Conservation (phyloP, 805 yeast species). For the Yarrowia divulgata region DNA sequence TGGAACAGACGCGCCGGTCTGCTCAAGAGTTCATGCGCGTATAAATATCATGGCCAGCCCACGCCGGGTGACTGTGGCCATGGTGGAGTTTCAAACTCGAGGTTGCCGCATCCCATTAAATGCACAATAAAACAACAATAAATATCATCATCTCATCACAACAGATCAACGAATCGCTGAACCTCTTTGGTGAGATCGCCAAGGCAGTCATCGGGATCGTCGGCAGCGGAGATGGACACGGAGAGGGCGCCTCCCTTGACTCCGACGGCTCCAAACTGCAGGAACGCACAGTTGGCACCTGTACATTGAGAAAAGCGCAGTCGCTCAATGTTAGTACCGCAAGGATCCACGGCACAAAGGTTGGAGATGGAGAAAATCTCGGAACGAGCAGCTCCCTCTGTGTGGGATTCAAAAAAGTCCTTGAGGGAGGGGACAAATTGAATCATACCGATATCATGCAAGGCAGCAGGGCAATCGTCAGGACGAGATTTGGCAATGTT, state of each 20-base stretch:
- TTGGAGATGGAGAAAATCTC: conserved; percentile 28
- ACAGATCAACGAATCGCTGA: conserved; percentile 17
- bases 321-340: conserved; percentile 17
- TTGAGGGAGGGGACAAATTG: conserved; percentile 21
- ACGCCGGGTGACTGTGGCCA: neutral
- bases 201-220: conserved; percentile 33
- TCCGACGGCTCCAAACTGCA: conserved; percentile 35
- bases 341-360: conserved; percentile 24
- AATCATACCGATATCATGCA: conserved; percentile 33
- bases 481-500: conserved; percentile 18
- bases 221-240: conserved; percentile 16
- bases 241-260: conserved; percentile 23
- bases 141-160: conserved; percentile 21
- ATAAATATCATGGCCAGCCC: conserved; percentile 27
- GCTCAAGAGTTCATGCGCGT: conserved; percentile 48
- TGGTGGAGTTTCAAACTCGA: conserved; percentile 27
- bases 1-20: conserved; percentile 53
- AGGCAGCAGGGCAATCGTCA: conserved; percentile 27
- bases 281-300: conserved; percentile 31
- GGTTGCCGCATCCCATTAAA: conserved; percentile 10
- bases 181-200: conserved; percentile 30
- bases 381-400: conserved; percentile 33
- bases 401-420: conserved; percentile 33
- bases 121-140: conserved; percentile 15
- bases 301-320: conserved; percentile 34